Base-by-base conservation (phyloP, 495 filamentous ascomycete species). In the Neurospora cerealis region DNA sequence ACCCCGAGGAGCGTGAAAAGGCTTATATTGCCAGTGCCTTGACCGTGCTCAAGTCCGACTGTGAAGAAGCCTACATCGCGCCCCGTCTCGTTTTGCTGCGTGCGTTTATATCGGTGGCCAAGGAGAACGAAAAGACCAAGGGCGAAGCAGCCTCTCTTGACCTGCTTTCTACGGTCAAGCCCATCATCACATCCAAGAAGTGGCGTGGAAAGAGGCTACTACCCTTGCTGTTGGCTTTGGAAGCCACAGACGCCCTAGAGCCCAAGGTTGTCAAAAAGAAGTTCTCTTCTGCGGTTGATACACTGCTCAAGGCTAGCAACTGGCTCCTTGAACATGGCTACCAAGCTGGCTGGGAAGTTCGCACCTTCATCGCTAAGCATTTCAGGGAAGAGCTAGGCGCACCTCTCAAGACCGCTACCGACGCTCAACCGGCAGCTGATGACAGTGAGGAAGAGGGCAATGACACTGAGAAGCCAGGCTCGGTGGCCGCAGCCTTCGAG, bases 301-400 rank as follows among this genome's bases (percentile, higher is more conserved):
- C 71, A 4, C 75, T 80, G 39, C 39, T 85, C 34, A 76, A 82
- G 66, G 70, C 73, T n/a, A 77, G 81, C 74, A 54, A 78, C 17
- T 73, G 71, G n/a, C 76, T 78, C n/a, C 70, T 82, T 9, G 75
- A 77, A 8, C 77, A 76, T 37, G 75, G 77, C 1, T n/a, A 75
- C 28, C 70, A 78, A 28, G 62, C 74, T 40, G 82, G 81, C 19
- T 85, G 83, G 83, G 80, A 83, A 71, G 44, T 84, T 3, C 80
- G 79, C 37, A 79, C 73, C 42, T 86, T 85, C 72, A 73, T 86
- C 32, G 73, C 81, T 2, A 77, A 75, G 48, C 77, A 82, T 66
- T 78, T 80, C 62, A 69, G 70, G 1, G 73, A 78, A 19, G 54
- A 74, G 2, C 41, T 79, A 4, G 72, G 17, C 11, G 72, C 72